Percentiles rank a stretch among this genome's conserved stretches.
These are phyloP conservation scores for Gamarada debralockiae DNA, from an alignment of 495 filamentous ascomycete species.

Conservation along the genomic window DNA sequence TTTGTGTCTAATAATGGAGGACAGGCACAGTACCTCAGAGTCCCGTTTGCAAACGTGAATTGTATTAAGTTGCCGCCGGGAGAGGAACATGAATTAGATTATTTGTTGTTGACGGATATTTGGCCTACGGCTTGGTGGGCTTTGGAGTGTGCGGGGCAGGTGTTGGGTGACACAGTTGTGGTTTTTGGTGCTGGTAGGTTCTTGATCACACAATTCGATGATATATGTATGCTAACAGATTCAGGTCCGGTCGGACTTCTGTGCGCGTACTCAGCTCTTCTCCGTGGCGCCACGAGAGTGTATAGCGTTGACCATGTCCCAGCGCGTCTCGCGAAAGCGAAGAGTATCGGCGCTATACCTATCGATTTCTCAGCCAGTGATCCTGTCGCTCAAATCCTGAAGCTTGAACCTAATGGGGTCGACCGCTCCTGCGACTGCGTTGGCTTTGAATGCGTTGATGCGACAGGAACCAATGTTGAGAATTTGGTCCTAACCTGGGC, in stretches of 20 bases:
- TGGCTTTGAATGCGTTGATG: conserved; percentile 13
- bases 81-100: conserved; percentile 24
- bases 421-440: conserved; percentile 22
- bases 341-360: conserved; percentile 24
- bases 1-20: conserved; percentile 50
- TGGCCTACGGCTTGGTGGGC: conserved; percentile 35
- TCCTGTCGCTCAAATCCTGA: conserved; percentile 20
- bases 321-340: conserved; percentile 23
- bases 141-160: conserved; percentile 31
- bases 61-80: conserved; percentile 29
- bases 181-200: conserved; percentile 34
- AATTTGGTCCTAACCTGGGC: neutral
- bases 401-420: conserved; percentile 29
- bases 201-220: neutral
- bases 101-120: conserved; percentile 34
- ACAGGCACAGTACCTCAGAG: conserved; percentile 38
- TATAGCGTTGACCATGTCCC: conserved; percentile 28
- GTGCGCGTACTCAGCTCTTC: conserved; percentile 33
- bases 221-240: neutral
- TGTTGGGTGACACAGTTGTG: conserved; percentile 37
- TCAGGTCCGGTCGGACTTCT: conserved; percentile 31
- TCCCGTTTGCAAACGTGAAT: conserved; percentile 36
- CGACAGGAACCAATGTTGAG: neutral
- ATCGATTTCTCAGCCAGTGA: conserved; percentile 19
- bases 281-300: conserved; percentile 34